These are phyloP conservation scores for Pleurotus cornucopiae DNA, from an alignment of 768 basidiomycete genomes.

Conservation along the genomic window DNA sequence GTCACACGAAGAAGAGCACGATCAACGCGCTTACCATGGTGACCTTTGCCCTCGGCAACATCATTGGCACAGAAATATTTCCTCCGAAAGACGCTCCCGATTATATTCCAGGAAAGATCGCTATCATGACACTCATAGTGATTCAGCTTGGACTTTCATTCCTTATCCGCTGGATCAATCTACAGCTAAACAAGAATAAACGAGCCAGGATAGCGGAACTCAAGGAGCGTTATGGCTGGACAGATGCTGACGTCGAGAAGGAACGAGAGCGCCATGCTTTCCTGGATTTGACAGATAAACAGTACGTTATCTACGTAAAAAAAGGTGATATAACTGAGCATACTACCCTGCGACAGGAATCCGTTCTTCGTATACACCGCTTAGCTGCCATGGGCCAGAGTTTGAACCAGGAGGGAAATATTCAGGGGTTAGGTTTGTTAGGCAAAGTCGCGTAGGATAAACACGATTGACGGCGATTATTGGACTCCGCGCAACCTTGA, in stretches of 20 bases:
- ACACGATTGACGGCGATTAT: not conserved
- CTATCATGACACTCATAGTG: slow-evolving; percentile 56
- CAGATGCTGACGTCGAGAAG: slow-evolving; percentile 49
- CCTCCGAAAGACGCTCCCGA: slow-evolving; percentile 55
- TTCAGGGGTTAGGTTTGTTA: not conserved
- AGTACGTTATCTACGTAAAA: slow-evolving; percentile 26
- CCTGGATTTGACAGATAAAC: slow-evolving; percentile 58
- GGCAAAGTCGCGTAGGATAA: not conserved
- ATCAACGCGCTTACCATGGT: slow-evolving; percentile 58
- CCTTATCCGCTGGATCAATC: slow-evolving; percentile 50
- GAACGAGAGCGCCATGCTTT: slow-evolving; percentile 62
- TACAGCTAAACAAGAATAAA: slow-evolving; percentile 49
- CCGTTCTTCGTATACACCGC: slow-evolving; percentile 56
- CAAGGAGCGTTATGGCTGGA: slow-evolving; percentile 49
- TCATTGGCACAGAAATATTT: slow-evolving; percentile 61
- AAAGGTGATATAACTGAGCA: not conserved
- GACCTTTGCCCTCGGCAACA: slow-evolving; percentile 54
- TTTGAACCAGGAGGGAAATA: not conserved
- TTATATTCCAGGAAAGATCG: slow-evolving; percentile 65
- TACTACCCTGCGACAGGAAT: slow-evolving; percentile 34
- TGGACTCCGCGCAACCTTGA: no score
- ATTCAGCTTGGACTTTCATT: slow-evolving; percentile 46
- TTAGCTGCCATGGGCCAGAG: slow-evolving; percentile 18
- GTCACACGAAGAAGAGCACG: slow-evolving; percentile 67
- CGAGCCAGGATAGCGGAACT: slow-evolving; percentile 33